Conservation (phyloP, 2,329 filamentous ascomycete genomes). For the Penicillium glabrum region DNA sequence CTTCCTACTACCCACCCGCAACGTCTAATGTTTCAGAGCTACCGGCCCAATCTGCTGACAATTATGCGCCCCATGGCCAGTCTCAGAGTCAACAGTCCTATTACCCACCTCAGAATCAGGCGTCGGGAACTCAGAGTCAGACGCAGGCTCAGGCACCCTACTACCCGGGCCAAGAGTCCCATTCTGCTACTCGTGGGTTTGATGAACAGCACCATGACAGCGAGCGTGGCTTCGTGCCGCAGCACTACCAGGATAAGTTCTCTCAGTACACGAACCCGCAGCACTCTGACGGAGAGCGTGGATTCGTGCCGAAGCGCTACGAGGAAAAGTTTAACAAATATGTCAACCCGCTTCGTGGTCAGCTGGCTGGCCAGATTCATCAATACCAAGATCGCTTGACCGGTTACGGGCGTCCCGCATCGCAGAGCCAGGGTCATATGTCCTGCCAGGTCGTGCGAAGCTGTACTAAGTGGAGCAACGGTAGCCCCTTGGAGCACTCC, state of each 20-base stretch:
- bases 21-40: not conserved
- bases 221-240: conserved; percentile 34
- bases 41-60: conserved; percentile 4
- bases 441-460: conserved; percentile 64
- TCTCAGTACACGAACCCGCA: conserved; percentile 4
- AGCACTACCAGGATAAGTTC: not conserved
- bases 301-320: conserved; percentile 36
- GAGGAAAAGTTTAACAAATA: conserved; percentile 37
- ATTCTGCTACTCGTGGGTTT: conserved; percentile 34
- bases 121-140: conserved; percentile 2
- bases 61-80: conserved; percentile 10
- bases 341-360: conserved; percentile 39
- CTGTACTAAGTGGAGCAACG: conserved; percentile 94
- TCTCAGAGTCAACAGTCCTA: conserved; percentile 8
- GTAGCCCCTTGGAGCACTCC: conserved; percentile 78
- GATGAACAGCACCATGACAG: conserved; percentile 38
- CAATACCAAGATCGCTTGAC: conserved; percentile 43
- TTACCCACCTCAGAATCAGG: conserved; percentile 7
- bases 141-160: conserved; percentile 33
- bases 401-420: conserved; percentile 21
- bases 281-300: conserved; percentile 39
- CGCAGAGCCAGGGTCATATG: conserved; percentile 33
- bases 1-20: conserved; percentile 10
- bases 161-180: conserved; percentile 37
- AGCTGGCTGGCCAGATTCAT: conserved; percentile 44